Evolutionary conservation across 441 rosid species (phyloP).

Genomic region (Bruguiera hainesii): DNA sequence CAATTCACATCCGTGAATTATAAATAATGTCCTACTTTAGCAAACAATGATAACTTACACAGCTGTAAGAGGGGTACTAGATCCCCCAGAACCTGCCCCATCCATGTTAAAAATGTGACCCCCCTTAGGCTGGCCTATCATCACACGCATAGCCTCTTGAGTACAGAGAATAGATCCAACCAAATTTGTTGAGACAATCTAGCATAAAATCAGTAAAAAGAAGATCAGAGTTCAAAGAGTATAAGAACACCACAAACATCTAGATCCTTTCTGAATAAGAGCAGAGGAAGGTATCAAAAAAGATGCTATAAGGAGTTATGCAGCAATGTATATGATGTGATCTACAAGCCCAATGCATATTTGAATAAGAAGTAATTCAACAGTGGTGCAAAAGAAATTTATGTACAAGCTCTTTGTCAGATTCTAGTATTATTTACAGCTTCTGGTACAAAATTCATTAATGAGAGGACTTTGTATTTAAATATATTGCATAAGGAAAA

Average conservation of each 20-base stretch:
- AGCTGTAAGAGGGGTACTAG: constrained; percentile 93
- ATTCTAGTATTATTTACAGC: too few relatives aligned
- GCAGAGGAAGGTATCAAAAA: too few relatives aligned
- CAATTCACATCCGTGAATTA: too few relatives aligned
- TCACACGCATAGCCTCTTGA: constrained; percentile 73
- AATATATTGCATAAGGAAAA: not conserved
- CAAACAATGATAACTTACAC: constrained; percentile 52
- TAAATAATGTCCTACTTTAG: not conserved
- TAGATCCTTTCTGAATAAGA: too few relatives aligned
- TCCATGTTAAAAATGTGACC: constrained; percentile 97
- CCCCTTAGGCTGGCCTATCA: constrained; percentile 63
- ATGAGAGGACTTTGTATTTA: too few relatives aligned
- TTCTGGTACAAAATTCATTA: too few relatives aligned
- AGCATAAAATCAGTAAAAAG: constrained; percentile 13
- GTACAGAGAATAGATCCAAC: constrained; percentile 94
- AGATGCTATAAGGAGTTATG: too few relatives aligned
- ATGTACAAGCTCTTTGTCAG: too few relatives aligned
- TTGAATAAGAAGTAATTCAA: too few relatives aligned
- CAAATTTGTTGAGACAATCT: constrained; percentile 91
- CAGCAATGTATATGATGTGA: too few relatives aligned
- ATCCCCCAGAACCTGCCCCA: constrained; percentile 97
- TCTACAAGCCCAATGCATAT: too few relatives aligned
- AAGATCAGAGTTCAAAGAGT: not conserved
- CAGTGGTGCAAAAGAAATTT: too few relatives aligned
- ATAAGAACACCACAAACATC: not conserved